A percentile compares a stretch with the other conserved stretches of the same genome.
Conservation (phyloP, 345 rosid species). For the Populus alba region DNA sequence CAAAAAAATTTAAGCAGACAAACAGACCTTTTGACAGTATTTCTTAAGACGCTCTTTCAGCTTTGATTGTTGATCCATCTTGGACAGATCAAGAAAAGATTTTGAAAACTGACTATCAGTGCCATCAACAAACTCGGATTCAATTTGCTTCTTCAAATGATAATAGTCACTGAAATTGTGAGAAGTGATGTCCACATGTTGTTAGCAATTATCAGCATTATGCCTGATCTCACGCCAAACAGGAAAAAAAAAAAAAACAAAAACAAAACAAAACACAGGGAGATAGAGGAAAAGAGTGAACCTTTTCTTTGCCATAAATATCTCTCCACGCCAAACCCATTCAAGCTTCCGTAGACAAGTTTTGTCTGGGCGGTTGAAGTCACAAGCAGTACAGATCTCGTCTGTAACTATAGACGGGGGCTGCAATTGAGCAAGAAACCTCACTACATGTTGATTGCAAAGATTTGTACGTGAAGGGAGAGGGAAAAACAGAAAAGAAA, state of each 20-base stretch:
- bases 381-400: constrained; percentile 93
- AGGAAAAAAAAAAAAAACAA: constrained; percentile 1
- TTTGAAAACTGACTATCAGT: constrained; percentile 55
- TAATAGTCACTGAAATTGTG: constrained; percentile 73
- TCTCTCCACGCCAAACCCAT: constrained; percentile 99
- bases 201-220: constrained; percentile 16
- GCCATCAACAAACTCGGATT: constrained; percentile 77
- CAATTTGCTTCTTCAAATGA: constrained; percentile 91
- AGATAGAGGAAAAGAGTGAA: constrained; percentile 21
- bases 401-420: constrained; percentile 91
- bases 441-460: background rate
- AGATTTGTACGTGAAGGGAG: background rate
- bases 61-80: constrained; percentile 71
- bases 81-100: constrained; percentile 83
- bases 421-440: constrained; percentile 47
- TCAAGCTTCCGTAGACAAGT: constrained; percentile 92
- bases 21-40: constrained; percentile 80
- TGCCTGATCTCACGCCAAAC: constrained; percentile 11
- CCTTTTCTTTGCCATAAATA: constrained; percentile 85
- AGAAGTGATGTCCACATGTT: constrained; percentile 8
- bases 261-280: background rate
- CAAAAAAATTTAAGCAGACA: constrained; percentile 3
- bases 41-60: constrained; percentile 84
- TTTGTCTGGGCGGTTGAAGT: constrained; percentile 92
- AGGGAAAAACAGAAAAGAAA: background rate